Evolutionary conservation across 2,329 filamentous ascomycete genomes (phyloP), one percentile per base, ranked within the genome.

Genomic region (Calonectria fujianensis): DNA sequence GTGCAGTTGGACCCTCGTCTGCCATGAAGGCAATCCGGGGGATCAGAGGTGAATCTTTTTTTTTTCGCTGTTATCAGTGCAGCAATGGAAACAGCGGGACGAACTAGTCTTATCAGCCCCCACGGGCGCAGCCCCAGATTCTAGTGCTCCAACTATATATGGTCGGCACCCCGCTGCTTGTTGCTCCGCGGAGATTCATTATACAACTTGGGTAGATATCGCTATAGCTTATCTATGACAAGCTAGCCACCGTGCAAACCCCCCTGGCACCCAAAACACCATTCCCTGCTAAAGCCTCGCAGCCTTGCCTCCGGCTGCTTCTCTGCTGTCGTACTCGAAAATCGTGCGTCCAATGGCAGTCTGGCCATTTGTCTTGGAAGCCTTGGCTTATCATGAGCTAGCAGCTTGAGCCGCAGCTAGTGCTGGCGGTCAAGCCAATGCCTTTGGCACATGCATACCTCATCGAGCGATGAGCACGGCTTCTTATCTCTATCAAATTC

Each of bases 131-230:
- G 48, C 39, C 67, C 50, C 64, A n/a, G 74, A 59, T 54, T 35
- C 63, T 71, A 50, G 76, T 75, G 74, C 78, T 69, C 71, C 29
- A 54, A 45, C 41, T 81, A 80, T 79, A 80, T 80, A 80, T 74
- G 73, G 54, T 61, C 51, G 48, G 66, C 77, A 70, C 73, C 73
- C 76, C 78, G 74, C 78, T 69, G 73, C 50, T 32, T 32, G 52
- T 45, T 27, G 50, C 79, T 81, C 79, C 79, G 79, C 79, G 78
- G 80, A 81, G 78, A 81, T 80, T 77, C 80, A 75, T 72, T 75
- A 54, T 75, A 73, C 78, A 64, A 68, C 65, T 48, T 71, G 67
- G 66, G 32, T 61, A 79, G 74, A 61, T 71, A 78, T 73, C 69
- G 74, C 78, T 50, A 74, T 52, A 54, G 63, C 78, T 80, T 79